phyloP scores from a whole-genome alignment of 371 early-diverging fungal genomes.

The Actinomortierella wolfii region DNA sequence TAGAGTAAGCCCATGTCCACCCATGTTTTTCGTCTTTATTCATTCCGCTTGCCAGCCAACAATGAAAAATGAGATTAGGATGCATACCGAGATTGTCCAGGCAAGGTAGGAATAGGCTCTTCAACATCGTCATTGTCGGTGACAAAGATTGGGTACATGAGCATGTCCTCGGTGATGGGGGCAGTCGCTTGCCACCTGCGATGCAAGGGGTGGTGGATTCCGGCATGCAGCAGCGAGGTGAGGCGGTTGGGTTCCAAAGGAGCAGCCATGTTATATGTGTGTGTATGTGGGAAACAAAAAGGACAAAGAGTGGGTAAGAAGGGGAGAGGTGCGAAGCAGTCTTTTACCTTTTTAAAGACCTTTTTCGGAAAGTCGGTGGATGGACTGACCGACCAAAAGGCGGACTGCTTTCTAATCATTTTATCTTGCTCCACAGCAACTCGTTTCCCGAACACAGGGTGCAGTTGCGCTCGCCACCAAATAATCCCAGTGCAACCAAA shows the following conservation, averaged over 20 bases:
- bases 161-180: constrained; percentile 68
- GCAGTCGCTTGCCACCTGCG: constrained; percentile 83
- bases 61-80: constrained; percentile 8
- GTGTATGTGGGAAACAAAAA: constrained; percentile 1
- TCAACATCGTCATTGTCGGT: constrained; percentile 75
- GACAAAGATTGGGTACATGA: constrained; percentile 95
- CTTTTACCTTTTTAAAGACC: no score
- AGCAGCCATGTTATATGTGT: constrained; percentile 13
- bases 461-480: no score
- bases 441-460: no score
- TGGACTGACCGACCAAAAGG: no score
- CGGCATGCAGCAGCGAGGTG: constrained; percentile 83
- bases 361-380: no score
- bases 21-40: neutral
- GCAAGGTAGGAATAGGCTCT: constrained; percentile 81
- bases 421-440: no score
- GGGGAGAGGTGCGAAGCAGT: neutral
- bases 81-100: constrained; percentile 86
- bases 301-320: neutral
- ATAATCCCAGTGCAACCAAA: no score
- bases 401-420: no score
- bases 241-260: constrained; percentile 33
- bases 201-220: constrained; percentile 80
- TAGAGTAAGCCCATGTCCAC: neutral
- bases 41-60: no score